Conservation (phyloP, 495 filamentous ascomycete species). For the Sordaria brevicollis region DNA sequence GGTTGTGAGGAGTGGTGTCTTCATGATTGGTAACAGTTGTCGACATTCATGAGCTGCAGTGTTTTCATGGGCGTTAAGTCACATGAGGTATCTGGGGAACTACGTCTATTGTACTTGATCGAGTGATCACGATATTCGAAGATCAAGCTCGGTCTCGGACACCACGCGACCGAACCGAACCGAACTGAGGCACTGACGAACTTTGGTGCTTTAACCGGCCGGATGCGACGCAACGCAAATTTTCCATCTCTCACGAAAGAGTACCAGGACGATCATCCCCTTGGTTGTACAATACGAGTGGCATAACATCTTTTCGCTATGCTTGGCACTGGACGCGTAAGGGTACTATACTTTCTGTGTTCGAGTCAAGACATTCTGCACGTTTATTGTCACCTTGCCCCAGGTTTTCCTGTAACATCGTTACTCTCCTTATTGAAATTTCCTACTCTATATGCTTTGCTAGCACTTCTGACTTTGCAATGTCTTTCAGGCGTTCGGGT, state of each 20-base stretch:
- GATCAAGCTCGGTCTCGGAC: background rate
- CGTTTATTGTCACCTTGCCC: too few species aligned
- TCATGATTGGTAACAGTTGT: too few species aligned
- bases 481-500: too few species aligned
- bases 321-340: background rate
- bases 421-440: too few species aligned
- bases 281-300: background rate
- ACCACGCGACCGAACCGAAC: too few species aligned
- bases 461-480: too few species aligned
- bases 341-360: background rate
- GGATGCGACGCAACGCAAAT: conserved; percentile 7
- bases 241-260: conserved; percentile 1
- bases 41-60: too few species aligned
- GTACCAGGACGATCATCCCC: background rate
- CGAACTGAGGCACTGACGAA: too few species aligned
- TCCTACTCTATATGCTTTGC: too few species aligned
- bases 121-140: background rate
- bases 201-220: conserved; percentile 7
- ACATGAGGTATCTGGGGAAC: background rate
- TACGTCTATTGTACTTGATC: background rate
- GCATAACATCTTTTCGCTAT: background rate
- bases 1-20: background rate
- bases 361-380: background rate
- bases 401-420: too few species aligned
- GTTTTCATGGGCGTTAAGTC: background rate